Evolutionary conservation across 768 basidiomycete genomes (phyloP).

Genomic region (Mycena capillaripes): DNA sequence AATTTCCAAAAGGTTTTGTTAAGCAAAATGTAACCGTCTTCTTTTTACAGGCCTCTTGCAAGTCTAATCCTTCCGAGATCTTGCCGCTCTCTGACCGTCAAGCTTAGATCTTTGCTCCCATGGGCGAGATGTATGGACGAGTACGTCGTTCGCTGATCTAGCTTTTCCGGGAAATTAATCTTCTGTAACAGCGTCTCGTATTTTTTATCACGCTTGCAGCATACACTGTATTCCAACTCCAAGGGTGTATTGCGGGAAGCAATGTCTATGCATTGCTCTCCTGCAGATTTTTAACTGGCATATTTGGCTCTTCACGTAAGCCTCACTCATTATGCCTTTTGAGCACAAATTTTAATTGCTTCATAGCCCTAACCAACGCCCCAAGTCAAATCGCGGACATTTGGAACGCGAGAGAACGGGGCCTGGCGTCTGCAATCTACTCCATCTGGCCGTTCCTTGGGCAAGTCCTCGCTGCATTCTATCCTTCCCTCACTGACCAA

Average conservation of each 20-base stretch:
- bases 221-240: slow-evolving; percentile 68
- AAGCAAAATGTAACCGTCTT: not conserved
- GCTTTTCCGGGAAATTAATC: not conserved
- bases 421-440: slow-evolving; percentile 71
- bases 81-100: slow-evolving; percentile 46
- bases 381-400: slow-evolving; percentile 72
- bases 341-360: not conserved
- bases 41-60: slow-evolving; percentile 19
- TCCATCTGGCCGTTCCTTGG: slow-evolving; percentile 71
- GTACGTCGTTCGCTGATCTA: slow-evolving; percentile 47
- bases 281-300: slow-evolving; percentile 69
- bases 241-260: slow-evolving; percentile 61
- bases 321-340: slow-evolving; percentile 21
- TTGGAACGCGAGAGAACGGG: slow-evolving; percentile 71
- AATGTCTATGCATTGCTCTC: slow-evolving; percentile 63
- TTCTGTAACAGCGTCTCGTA: slow-evolving; percentile 57
- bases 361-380: slow-evolving; percentile 69
- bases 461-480: slow-evolving; percentile 51
- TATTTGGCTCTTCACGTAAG: slow-evolving; percentile 70
- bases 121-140: slow-evolving; percentile 72
- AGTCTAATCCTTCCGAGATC: not conserved
- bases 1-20: not conserved
- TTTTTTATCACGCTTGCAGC: slow-evolving; percentile 67
- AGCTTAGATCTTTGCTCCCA: slow-evolving; percentile 67
- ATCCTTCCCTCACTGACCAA: not conserved